Base-by-base conservation (phyloP, 306 rosid species). In the Vigna reflexopilosa region DNA sequence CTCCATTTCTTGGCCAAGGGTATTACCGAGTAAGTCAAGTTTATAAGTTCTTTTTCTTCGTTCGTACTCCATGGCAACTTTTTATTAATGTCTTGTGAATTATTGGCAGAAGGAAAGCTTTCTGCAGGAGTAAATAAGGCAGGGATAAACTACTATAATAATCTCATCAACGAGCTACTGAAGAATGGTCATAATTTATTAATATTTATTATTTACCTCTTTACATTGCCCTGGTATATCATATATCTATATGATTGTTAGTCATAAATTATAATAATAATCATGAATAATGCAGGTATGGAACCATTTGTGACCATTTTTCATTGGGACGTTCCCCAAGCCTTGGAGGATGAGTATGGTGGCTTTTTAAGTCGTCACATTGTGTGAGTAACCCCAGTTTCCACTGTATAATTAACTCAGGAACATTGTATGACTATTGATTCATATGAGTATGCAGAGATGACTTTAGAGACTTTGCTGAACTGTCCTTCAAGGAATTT, bases 401-500 rank as follows among this genome's bases (percentile, higher is more conserved):
- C 51, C 16, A 64, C 17, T 68, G 1, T 28, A 24, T 58, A 51
- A 36, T 17, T 38, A 59, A 59, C 19, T 28, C 11, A 59, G 5
- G 15, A 59, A 30, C 42, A 28, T 28, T 48, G 26, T 76, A 7
- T 64, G 34, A 30, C 20, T 20, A 54, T 11, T 10, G 15, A 26
- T 56, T 77, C 4, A 45, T 77, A 38, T 48, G 40, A 70, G 24
- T 52, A 83, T 72, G 82, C 82, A 82, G 93, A 47, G n/a, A 79
- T 10, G 86, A 89, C 42, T 91, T 83, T 70, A 22, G 42, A 34
- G 91, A 89, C 49, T 89, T 48, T 32, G 88, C 89, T 22, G 93
- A 91, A 24, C 67, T 91, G 3, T 91, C 93, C 76, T 89, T 81
- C 68, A 85, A 85, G 63, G 86, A 86, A 75, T 91, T 89, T 67